Conservation (phyloP, 2,329 filamentous ascomycete genomes). For the Colletotrichum shisoi region DNA sequence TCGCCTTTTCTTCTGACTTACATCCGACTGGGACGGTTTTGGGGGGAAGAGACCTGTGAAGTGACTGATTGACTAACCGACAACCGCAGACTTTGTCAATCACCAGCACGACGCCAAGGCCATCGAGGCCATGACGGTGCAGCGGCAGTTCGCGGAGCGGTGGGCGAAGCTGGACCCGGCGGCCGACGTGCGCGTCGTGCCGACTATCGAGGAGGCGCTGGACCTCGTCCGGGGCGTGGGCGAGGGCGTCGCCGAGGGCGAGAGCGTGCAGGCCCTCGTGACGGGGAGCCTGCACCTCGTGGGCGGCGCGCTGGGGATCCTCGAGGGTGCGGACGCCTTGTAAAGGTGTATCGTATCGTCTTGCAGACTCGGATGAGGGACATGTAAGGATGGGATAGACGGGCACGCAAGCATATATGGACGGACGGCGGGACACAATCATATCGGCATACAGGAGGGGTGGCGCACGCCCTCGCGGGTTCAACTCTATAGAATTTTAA, state of each 20-base stretch:
- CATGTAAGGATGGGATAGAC: neutral
- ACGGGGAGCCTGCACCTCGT: constrained; percentile 88
- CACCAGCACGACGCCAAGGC: constrained; percentile 61
- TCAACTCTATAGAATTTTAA: constrained; percentile 17
- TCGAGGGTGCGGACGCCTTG: constrained; percentile 35
- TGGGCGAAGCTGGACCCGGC: constrained; percentile 59
- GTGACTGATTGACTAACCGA: constrained; percentile 21
- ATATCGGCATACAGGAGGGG: constrained; percentile 48
- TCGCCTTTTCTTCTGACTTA: neutral
- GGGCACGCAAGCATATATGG: neutral
- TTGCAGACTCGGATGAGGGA: neutral
- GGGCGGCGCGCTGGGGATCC: constrained; percentile 68
- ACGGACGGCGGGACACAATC: neutral
- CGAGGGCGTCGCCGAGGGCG: constrained; percentile 44
- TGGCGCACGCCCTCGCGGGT: constrained; percentile 26
- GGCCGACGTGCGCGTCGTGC: constrained; percentile 56
- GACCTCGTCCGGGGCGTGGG: constrained; percentile 43
- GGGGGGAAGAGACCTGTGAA: neutral
- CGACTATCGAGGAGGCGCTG: constrained; percentile 65
- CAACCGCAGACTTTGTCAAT: constrained; percentile 62
- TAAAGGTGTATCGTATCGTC: neutral
- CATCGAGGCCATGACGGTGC: constrained; percentile 60
- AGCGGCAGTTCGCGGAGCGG: constrained; percentile 61
- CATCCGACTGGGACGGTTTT: neutral
- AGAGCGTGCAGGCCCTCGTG: constrained; percentile 62